Evolutionary conservation across 2,329 filamentous ascomycete genomes (phyloP).

Genomic region (Diaporthe sp.): DNA sequence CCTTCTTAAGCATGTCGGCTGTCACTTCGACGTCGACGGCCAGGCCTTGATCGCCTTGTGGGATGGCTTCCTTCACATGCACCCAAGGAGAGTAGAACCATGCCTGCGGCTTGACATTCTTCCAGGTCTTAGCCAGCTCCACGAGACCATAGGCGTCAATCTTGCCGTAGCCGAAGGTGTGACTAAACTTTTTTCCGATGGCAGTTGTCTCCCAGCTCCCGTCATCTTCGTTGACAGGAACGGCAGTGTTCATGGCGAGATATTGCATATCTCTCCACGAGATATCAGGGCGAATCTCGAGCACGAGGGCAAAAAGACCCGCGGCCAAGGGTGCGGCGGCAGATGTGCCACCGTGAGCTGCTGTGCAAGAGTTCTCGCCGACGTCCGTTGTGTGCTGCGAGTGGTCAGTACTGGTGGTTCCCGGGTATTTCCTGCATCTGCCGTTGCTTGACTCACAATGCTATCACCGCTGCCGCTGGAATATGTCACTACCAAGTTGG

Average conservation of each 20-base stretch:
- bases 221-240: slow-evolving; percentile 80
- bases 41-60: slow-evolving; percentile 86
- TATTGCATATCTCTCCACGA: slow-evolving; percentile 97
- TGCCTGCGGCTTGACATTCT: slow-evolving; percentile 92
- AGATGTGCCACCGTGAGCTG: slow-evolving; percentile 92
- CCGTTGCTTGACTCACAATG: slow-evolving; percentile 69
- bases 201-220: slow-evolving; percentile 86
- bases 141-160: slow-evolving; percentile 90
- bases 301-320: slow-evolving; percentile 89
- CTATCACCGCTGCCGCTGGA: slow-evolving; percentile 90
- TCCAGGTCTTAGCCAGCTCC: slow-evolving; percentile 86
- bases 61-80: slow-evolving; percentile 87
- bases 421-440: background rate
- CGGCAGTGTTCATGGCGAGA: slow-evolving; percentile 85
- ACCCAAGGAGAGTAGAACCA: slow-evolving; percentile 97
- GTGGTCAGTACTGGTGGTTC: background rate
- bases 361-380: slow-evolving; percentile 83
- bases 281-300: slow-evolving; percentile 87
- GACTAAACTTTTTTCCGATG: slow-evolving; percentile 89
- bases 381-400: slow-evolving; percentile 91
- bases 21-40: slow-evolving; percentile 87
- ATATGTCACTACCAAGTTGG: slow-evolving; percentile 95
- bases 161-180: slow-evolving; percentile 96
- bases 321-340: slow-evolving; percentile 94
- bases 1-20: slow-evolving; percentile 80